Evolutionary conservation across 306 rosid genomes (phyloP).

Genomic region (Vigna reflexopilosa): DNA sequence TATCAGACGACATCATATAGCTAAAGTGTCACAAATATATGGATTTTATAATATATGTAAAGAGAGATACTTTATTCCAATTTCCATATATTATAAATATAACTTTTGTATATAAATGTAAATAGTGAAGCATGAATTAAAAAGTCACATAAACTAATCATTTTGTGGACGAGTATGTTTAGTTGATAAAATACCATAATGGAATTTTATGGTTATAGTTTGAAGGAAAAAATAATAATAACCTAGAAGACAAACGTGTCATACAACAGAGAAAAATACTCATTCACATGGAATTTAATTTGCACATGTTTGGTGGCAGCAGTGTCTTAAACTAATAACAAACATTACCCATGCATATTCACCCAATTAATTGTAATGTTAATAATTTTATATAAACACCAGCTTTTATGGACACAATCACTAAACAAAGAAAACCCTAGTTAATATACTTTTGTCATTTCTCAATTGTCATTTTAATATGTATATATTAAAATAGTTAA

Average conservation of each 20-base stretch:
- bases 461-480: background rate
- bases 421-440: background rate
- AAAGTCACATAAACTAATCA: background rate
- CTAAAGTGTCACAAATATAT: too few relatives aligned
- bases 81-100: too few relatives aligned
- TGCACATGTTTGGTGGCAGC: slow-evolving; percentile 4
- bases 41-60: too few relatives aligned
- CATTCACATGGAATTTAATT: slow-evolving; percentile 37
- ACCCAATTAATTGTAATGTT: background rate
- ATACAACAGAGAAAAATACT: slow-evolving; percentile 19
- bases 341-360: background rate
- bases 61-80: too few relatives aligned
- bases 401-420: background rate
- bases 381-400: background rate
- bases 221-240: slow-evolving; percentile 21
- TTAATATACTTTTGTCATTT: background rate
- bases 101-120: too few relatives aligned
- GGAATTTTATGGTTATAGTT: background rate
- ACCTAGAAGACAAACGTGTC: background rate
- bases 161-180: background rate
- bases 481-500: background rate
- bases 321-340: background rate
- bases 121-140: too few relatives aligned
- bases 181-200: background rate
- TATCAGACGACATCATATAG: too few relatives aligned